phyloP scores from a whole-genome alignment of 345 rosid species.

The Ailanthus altissimus region DNA sequence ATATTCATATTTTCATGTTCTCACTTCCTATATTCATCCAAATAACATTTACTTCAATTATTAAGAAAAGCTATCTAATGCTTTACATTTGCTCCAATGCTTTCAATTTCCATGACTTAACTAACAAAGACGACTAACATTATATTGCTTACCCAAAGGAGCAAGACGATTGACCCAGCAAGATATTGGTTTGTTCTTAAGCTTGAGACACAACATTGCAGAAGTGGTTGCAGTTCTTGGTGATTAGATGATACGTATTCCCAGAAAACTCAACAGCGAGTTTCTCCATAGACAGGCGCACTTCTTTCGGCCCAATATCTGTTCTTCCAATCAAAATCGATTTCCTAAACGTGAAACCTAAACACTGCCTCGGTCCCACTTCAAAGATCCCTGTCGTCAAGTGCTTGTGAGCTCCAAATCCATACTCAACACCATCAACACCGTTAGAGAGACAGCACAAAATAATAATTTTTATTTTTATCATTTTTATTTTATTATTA shows the following conservation, averaged over 20 bases:
- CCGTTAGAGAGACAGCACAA: too few relatives aligned
- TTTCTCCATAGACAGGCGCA: conserved; percentile 72
- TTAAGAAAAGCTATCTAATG: neutral
- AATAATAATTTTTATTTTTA: too few relatives aligned
- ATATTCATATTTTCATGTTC: neutral
- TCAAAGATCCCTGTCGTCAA: conserved; percentile 82
- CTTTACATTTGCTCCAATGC: neutral
- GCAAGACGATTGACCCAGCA: conserved; percentile 97
- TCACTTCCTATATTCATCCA: neutral
- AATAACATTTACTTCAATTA: neutral
- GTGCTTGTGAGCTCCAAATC: conserved; percentile 94
- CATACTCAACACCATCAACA: conserved; percentile 92
- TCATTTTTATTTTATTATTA: too few relatives aligned
- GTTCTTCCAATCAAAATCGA: conserved; percentile 90
- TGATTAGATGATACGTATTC: conserved; percentile 80
- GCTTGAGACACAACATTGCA: conserved; percentile 77
- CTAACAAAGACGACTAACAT: neutral
- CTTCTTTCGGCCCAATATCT: conserved; percentile 75
- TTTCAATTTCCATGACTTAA: neutral
- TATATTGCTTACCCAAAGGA: conserved; percentile 66
- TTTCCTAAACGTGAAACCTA: conserved; percentile 86
- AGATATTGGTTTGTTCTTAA: conserved; percentile 77
- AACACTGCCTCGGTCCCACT: conserved; percentile 87
- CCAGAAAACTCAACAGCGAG: conserved; percentile 74
- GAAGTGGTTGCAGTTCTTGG: conserved; percentile 94